Base-by-base conservation (phyloP, 2,329 filamentous ascomycete species). In the Ophiobolus disseminans region DNA sequence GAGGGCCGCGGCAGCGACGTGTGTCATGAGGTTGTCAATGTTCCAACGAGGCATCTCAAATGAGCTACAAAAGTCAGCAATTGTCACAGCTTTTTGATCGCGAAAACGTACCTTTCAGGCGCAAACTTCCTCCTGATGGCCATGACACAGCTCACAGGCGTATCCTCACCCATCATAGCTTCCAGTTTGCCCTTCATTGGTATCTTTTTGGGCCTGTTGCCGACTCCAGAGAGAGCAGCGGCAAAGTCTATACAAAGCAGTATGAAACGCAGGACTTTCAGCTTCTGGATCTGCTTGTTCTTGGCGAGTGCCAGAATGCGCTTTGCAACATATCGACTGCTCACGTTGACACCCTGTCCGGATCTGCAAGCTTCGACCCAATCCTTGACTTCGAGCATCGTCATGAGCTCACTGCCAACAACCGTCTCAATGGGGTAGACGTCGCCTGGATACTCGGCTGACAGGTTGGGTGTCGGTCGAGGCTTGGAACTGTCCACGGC, bases 311-410 rank as follows among this genome's bases (percentile, higher is more conserved):
- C 81, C 35, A 83, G 72, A 7, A 91, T 76, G 31, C 88, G 84
- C 44, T 77, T 75, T 1, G 87, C 85, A 4, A 91, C 86, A 59
- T 83, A 92, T 50, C 81, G 80, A 28, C 85, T 88, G 32, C 72
- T 75, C 25, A 86, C 75, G 36, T 80, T 69, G 28, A 89, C 78
- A 43, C 79, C 77, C 58, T 86, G 78, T 23, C 81, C 80, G 19
- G 81, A 79, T 60, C 81, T 81, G n/a, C 82, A 78, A 38, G 82
- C 80, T 49, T 90, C 84, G 56, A 88, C 81, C 90, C 90, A 94
- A 58, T 90, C 86, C 64, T 84, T 84, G 48, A 92, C 81, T 9
- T 86, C 83, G 6, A 94, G 79, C 10, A 84, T 75, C 41, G 84
- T 82, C 69, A 91, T 80, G 19, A 88, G 82, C 28, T 89, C 86